Evolutionary conservation across 2,329 filamentous ascomycete species (phyloP), one percentile per base, ranked within the genome.

Genomic region (Pseudogymnoascus pannorum): DNA sequence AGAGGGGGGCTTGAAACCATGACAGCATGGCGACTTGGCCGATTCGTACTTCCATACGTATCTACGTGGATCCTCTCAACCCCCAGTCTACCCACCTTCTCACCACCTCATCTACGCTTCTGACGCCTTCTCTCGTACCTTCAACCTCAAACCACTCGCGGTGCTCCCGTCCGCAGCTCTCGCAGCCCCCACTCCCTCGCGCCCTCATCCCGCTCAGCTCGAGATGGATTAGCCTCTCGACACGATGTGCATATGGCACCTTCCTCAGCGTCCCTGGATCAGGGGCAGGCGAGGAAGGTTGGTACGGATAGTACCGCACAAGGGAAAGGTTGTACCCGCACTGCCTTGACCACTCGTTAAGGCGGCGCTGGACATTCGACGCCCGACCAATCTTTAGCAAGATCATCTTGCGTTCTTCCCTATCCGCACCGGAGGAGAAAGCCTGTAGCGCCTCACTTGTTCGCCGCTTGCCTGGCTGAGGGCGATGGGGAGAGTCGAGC

Each of bases 71-170:
- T 9, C 42, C 26, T 51, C 51, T 65, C 61, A 69, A 68, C 4
- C 62, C 68, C 91, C 92, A 97, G 9, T 83, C 83, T 7, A 92
- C 86, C 94, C 94, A 99, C 66, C 91, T 77, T 70, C 87, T 84
- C 40, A 96, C 86, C 63, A 92, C 84, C 66, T 89, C 85, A 74
- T 90, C 87, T 8, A 90, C 83, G 24, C 71, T 80, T 63, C 80
- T 83, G 2, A 97, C 80, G 0, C 87, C 89, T 26, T 87, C 81
- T 65, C 86, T 82, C 20, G 79, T 87, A 0, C 90, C 89, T 64
- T 90, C 85, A 1, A 97, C 86, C 75, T 95, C 89, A 72, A 99
- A 99, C 93, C 93, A 99, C 76, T 99, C 94, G 59, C 87, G 80
- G 74, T 99, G 94, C 68, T 91, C 87, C 70, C 86, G 87, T 1